Percentiles rank a stretch among this genome's conserved stretches.
Conservation (phyloP, 1,284 basidiomycete species). For the Paramarasmius palmivorus region DNA sequence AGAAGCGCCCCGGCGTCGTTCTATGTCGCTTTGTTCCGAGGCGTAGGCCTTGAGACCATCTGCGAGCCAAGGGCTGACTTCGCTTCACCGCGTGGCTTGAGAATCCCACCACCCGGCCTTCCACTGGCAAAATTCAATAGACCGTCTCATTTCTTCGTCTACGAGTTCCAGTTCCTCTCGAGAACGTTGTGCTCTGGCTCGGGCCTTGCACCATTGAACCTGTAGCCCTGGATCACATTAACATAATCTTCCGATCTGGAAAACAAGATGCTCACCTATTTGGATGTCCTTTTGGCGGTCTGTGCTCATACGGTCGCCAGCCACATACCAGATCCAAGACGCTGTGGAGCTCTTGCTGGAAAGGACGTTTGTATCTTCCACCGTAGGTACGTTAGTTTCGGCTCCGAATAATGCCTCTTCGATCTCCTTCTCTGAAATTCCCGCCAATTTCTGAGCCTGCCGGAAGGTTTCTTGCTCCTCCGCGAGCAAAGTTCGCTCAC, state of each 20-base stretch:
- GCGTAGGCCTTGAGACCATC: neutral
- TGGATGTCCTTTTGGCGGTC: neutral
- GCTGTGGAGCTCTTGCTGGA: too few relatives aligned
- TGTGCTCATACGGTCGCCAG: too few relatives aligned
- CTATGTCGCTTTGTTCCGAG: neutral
- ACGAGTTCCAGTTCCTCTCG: slow-evolving; percentile 2
- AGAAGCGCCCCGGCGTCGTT: neutral
- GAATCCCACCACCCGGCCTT: neutral
- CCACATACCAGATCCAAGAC: too few relatives aligned
- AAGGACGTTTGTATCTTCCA: too few relatives aligned
- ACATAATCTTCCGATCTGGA: neutral
- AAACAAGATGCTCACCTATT: neutral
- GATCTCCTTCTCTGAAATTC: neutral
- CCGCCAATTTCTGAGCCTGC: neutral
- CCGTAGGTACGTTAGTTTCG: too few relatives aligned
- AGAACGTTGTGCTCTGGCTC: neutral
- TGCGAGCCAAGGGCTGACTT: neutral
- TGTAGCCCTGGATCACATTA: neutral
- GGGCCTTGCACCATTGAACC: slow-evolving; percentile 6
- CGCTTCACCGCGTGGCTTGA: neutral
- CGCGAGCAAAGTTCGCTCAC: neutral
- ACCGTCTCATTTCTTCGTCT: slow-evolving; percentile 3
- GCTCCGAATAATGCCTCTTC: neutral
- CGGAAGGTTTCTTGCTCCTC: neutral
- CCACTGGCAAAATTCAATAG: neutral